Evolutionary conservation across 768 basidiomycete species (phyloP), one percentile per base, ranked within the genome.

Genomic region (Podaxis rugospora): DNA sequence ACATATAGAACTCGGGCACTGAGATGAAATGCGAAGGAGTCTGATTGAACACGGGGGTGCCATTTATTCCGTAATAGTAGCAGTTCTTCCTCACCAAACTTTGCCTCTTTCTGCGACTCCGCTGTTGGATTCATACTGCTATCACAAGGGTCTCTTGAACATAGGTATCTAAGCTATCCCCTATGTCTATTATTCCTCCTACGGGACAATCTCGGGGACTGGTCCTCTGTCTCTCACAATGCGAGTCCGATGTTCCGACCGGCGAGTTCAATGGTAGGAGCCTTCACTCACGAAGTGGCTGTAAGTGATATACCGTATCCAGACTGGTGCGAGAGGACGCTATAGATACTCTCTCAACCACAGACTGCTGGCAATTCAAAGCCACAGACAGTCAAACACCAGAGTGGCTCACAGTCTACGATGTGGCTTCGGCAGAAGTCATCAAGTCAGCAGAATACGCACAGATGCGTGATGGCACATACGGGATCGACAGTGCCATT

Each of bases 261-360:
- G 66, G 67, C 1, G 68, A 72, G 14, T 71, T 76, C 57, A 73
- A 72, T 53, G 73, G 75, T 75, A 18, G 18, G 21, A n/a, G 18
- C 5, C 32, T 13, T 25, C 36, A 5, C 9, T 11, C 36, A 46
- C 9, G 13, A 18, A 18, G 21, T 46, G 16, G 1, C 60, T 36
- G 23, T 4, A 35, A 49, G 7, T 35, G n/a, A 23, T 7, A 51
- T 23, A 44, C 42, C 16, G 25, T 47, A 23, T 16, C 50, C 21
- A 76, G 75, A 73, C 50, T 76, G 75, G 73, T 75, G 74, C 66
- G 70, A 64, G 35, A 73, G 73, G 7, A 66, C 67, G 9, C 65
- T 72, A 27, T 65, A 73, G 18, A 68, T 71, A 7, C 68, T 74
- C 23, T 71, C 73, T 16, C 72, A 74, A 1, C 66, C 75, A 63